A percentile compares a stretch with the other conserved stretches of the same genome.
phyloP scores from a whole-genome alignment of 1,139 yeast species.

The Saccharomyces hybrid region DNA sequence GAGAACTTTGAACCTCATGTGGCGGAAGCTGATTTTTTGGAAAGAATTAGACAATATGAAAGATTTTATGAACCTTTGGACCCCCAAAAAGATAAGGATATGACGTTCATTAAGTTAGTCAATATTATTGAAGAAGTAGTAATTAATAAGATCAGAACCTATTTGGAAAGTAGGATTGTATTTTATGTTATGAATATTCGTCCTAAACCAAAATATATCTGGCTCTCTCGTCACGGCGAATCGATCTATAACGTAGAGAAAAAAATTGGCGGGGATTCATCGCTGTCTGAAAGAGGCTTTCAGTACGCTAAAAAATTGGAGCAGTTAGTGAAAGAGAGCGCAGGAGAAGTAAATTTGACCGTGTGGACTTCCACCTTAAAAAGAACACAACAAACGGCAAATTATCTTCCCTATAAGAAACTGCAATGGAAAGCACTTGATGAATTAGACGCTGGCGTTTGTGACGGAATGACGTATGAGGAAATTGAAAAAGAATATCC shows the following conservation, averaged over 20 bases:
- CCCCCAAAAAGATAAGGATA: constrained; percentile 45
- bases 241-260: constrained; percentile 87
- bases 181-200: constrained; percentile 94
- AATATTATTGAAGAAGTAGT: constrained; percentile 84
- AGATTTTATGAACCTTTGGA: constrained; percentile 68
- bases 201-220: constrained; percentile 82
- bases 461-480: constrained; percentile 90
- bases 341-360: constrained; percentile 67
- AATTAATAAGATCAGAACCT: constrained; percentile 78
- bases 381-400: constrained; percentile 90
- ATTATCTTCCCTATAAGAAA: constrained; percentile 71
- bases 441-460: constrained; percentile 95
- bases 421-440: constrained; percentile 95
- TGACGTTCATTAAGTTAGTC: constrained; percentile 79
- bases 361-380: constrained; percentile 94
- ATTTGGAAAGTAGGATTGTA: constrained; percentile 85
- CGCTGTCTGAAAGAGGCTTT: constrained; percentile 77
- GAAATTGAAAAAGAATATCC: constrained; percentile 81
- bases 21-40: constrained; percentile 64
- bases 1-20: constrained; percentile 59
- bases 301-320: constrained; percentile 80
- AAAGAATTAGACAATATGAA: constrained; percentile 67
- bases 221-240: constrained; percentile 95
- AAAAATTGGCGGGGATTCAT: constrained; percentile 93
- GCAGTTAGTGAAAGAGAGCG: constrained; percentile 65